phyloP scores from a whole-genome alignment of 257 asterid species.

The Lycium ferocissimum region DNA sequence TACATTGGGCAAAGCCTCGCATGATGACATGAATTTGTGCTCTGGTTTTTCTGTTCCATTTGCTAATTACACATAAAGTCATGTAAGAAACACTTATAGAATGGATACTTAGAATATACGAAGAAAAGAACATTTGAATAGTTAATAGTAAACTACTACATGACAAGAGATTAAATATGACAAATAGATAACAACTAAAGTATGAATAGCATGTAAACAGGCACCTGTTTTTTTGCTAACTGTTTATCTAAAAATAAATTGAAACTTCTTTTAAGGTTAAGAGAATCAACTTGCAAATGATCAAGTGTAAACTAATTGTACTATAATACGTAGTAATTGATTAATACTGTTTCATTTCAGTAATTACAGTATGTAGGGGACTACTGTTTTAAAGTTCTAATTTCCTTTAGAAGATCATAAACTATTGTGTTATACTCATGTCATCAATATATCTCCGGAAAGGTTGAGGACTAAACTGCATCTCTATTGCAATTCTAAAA shows the following conservation, averaged over 20 bases:
- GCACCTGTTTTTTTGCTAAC: constrained; percentile 4
- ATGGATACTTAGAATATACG: background rate
- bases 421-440: background rate
- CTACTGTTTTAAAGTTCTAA: background rate
- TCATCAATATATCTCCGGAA: background rate
- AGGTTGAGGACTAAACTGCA: constrained; percentile 7
- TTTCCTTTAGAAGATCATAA: constrained; percentile 21
- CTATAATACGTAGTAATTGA: background rate
- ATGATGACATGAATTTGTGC: background rate
- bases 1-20: background rate
- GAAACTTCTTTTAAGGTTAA: background rate
- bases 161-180: constrained; percentile 6
- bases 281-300: background rate
- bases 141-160: background rate
- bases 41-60: constrained; percentile 6
- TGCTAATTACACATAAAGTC: background rate
- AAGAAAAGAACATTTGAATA: constrained; percentile 19
- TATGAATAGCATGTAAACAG: background rate
- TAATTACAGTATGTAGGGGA: background rate
- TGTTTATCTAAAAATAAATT: background rate
- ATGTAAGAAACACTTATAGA: background rate
- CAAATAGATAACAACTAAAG: background rate
- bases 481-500: background rate
- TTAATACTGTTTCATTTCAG: background rate
- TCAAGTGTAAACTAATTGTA: background rate